Base-by-base conservation (phyloP, 129 eudicot genomes). In the Erigeron canadensis region DNA sequence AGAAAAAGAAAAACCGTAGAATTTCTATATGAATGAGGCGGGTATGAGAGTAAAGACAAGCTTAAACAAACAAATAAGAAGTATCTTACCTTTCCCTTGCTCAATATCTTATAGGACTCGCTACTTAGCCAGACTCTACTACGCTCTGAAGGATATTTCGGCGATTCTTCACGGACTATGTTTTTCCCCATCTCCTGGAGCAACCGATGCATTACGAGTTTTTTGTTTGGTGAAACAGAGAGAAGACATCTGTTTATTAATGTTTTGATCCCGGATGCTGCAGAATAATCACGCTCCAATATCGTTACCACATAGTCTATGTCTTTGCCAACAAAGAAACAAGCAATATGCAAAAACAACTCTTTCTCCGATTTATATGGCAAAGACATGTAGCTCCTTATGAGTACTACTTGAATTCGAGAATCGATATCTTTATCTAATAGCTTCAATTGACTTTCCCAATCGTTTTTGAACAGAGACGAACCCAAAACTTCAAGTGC, bases 311-410 rank as follows among this genome's bases (percentile, higher is more conserved):
- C 34, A 23, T 23, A 23, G 34, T 23, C 2, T 28, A 51, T 38
- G 23, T 70, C 65, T 48, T 55, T 46, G 19, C 85, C 81, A 71
- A 76, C 22, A 76, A 81, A 81, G 59, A 81, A 76, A 65, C 80
- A 80, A 64, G 84, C 80, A 61, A 80, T 80, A 13, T 79, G 67
- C 42, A 79, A 55, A 67, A 80, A 80, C 60, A 80, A 51, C 60
- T 77, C 73, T 58, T 22, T 66, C 10, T 66, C 63, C 4, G 5
- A 3, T 13, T 19, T 65, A 34, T 46, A 19, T 28, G 51, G 62
- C 48, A 73, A 45, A 1, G 69, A 34, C 23, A 61, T 13, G 9
- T 59, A 72, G 37, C 70, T 47, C 61, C 42, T 45, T 17, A 21
- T 34, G 10, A 73, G 48, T 47, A 42, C 11, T 8, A 28, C 3